Percentiles rank a stretch among this genome's conserved stretches.
These are phyloP conservation scores for Dactylonectria estremocensis DNA, from an alignment of 2,329 filamentous ascomycete genomes.

Conservation along the genomic window DNA sequence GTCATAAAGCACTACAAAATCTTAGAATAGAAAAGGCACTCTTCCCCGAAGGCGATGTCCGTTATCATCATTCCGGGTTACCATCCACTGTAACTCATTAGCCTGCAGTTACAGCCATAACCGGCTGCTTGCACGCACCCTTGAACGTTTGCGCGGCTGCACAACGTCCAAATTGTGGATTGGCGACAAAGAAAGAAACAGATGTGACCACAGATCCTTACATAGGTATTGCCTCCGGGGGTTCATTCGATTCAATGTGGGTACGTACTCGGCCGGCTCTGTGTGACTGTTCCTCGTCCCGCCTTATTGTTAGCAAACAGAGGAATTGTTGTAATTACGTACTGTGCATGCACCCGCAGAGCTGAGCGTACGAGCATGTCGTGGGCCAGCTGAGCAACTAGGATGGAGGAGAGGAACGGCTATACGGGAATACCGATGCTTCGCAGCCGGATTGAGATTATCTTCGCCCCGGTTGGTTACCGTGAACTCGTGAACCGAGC, in stretches of 20 bases:
- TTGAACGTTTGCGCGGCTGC: slow-evolving; percentile 21
- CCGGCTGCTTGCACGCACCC: not conserved
- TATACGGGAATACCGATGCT: not conserved
- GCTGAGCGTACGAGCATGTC: not conserved
- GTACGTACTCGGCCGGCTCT: slow-evolving; percentile 14
- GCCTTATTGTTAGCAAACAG: not conserved
- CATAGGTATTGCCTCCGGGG: slow-evolving; percentile 15
- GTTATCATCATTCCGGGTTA: not conserved
- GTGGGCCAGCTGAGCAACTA: not conserved
- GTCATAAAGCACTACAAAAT: not conserved
- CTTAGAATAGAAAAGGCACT: no score
- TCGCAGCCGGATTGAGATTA: not conserved
- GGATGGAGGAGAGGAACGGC: not conserved
- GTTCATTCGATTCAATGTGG: no score
- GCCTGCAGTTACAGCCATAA: not conserved
- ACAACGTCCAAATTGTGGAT: slow-evolving; percentile 37
- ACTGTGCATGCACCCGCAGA: no score
- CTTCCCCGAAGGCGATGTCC: no score
- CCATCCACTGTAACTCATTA: not conserved
- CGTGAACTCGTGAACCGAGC: not conserved
- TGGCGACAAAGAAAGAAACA: slow-evolving; percentile 27
- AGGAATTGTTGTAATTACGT: not conserved
- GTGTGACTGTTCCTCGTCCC: not conserved
- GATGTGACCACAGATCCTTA: slow-evolving; percentile 16
- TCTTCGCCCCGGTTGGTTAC: not conserved